Conservation (phyloP, 768 basidiomycete species). For the Kwoniella bestiolae region DNA sequence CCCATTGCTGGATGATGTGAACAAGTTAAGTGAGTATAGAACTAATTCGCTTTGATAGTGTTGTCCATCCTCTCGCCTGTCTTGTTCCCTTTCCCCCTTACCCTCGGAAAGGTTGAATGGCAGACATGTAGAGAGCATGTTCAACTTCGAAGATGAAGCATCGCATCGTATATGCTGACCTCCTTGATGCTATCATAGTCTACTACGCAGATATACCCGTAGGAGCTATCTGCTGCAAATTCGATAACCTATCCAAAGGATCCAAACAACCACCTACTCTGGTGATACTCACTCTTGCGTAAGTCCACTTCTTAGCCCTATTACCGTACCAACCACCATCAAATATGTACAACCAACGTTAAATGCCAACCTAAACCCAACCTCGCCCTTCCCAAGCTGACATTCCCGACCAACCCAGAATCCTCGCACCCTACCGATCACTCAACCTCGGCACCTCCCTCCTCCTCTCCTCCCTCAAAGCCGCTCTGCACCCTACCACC, state of each 20-base stretch:
- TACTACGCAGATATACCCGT: slow-evolving; percentile 57
- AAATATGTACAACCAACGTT: too few species aligned
- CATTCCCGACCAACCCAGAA: slow-evolving; percentile 28
- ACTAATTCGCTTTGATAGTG: too few species aligned
- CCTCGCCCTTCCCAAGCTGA: too few species aligned
- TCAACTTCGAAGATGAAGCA: too few species aligned
- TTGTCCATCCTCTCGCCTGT: too few species aligned
- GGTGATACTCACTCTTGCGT: slow-evolving; percentile 55
- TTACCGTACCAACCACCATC: too few species aligned
- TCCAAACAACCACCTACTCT: slow-evolving; percentile 48
- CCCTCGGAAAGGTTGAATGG: too few species aligned
- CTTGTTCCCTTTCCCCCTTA: too few species aligned
- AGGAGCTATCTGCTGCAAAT: slow-evolving; percentile 51
- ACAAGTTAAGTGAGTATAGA: slow-evolving; percentile 53
- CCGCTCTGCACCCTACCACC: slow-evolving; percentile 42
- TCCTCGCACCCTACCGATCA: slow-evolving; percentile 55
- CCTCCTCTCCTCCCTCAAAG: slow-evolving; percentile 38
- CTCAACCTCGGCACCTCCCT: slow-evolving; percentile 51
- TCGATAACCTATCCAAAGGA: slow-evolving; percentile 43
- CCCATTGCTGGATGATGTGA: slow-evolving; percentile 50
- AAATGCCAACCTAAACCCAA: too few species aligned
- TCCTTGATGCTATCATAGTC: slow-evolving; percentile 32
- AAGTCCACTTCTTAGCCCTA: too few species aligned
- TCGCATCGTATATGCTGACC: background rate
- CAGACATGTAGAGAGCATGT: too few species aligned